Percentiles rank a stretch among this genome's conserved stretches.
These are phyloP conservation scores for Colletotrichum sp. DNA, from an alignment of 2,329 filamentous ascomycete genomes.

Conservation along the genomic window DNA sequence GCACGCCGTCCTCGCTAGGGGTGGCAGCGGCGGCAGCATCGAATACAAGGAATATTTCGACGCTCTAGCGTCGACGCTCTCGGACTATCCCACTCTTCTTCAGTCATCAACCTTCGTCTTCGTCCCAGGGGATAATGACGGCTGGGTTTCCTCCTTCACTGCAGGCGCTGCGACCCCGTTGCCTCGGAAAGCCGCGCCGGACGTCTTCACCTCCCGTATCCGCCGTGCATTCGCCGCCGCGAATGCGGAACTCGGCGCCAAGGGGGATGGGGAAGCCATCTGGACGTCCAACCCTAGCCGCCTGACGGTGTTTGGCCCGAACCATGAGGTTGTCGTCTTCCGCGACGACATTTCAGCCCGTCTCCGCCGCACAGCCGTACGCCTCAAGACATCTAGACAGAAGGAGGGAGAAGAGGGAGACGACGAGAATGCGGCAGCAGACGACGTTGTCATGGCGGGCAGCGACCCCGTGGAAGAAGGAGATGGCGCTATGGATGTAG, in stretches of 20 bases:
- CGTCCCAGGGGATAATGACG: conserved; percentile 95
- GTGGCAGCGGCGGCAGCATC: conserved; percentile 80
- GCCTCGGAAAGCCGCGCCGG: conserved; percentile 76
- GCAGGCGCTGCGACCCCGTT: conserved; percentile 75
- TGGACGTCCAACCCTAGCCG: conserved; percentile 91
- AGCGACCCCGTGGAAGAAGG: conserved; percentile 25
- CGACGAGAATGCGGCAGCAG: conserved; percentile 27
- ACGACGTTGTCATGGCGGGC: conserved; percentile 38
- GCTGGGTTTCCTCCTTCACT: conserved; percentile 89
- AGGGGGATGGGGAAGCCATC: conserved; percentile 70
- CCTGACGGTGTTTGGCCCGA: conserved; percentile 83
- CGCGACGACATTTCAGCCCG: conserved; percentile 85
- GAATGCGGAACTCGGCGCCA: conserved; percentile 67
- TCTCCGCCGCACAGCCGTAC: conserved; percentile 77
- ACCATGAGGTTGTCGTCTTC: conserved; percentile 86
- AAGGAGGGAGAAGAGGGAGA: conserved; percentile 31
- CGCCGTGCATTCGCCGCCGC: conserved; percentile 80
- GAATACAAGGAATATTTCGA: conserved; percentile 98
- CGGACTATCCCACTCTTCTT: conserved; percentile 83
- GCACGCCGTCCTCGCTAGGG: conserved; percentile 69
- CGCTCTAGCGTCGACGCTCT: conserved; percentile 78
- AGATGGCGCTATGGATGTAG: conserved; percentile 49
- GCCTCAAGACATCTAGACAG: conserved; percentile 58
- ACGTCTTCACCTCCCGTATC: conserved; percentile 88
- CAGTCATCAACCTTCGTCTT: conserved; percentile 86